Base-by-base conservation (phyloP, 768 basidiomycete genomes). In the Daedaleopsis nitida region DNA sequence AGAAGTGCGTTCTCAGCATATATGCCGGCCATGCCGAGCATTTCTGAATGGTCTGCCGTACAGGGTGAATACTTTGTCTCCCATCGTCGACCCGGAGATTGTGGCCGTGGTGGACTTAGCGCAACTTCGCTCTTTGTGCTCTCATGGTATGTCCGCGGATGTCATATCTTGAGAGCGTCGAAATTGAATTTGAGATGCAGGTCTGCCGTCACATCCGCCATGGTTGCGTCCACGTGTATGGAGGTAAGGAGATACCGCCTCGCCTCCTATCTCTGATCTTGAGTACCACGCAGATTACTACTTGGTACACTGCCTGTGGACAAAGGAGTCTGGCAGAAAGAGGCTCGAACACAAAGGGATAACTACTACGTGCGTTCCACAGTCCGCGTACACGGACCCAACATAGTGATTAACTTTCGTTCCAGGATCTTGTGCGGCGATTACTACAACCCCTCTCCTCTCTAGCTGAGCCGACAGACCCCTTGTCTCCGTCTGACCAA, bases 211-310 rank as follows among this genome's bases (percentile, higher is more conserved):
- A 65, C 80, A 88, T 66, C 91, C 91, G 45, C 74, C 80, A 5
- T 92, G 89, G 88, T 77, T 92, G 64, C 82, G 91, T 44, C 88
- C 90, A 32, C 80, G 88, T 45, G 78, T 89, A 66, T 92, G 91
- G 91, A 89, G 84, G 91, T 89, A 63, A 70, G 86, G 75, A 34
- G 8, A 42, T 16, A 27, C 47, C 37, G 23, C 42, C 19, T 51
- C 12, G 23, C 47, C 58, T 16, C 42, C 39, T 37, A 14, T 34
- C 57, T 59, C 49, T 32, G 32, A 47, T n/a, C 59, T 44, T 49
- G 63, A 57, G 64, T 0, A 34, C 19, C 42, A 90, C 88, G 67
- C 24, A 64, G 62, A 32, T 66, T 92, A 32, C 75, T 91, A 52
- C 78, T 92, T 55, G 86, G 87, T 23, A 81, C 83, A 4, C 76